Conservation (phyloP, 1,284 basidiomycete species). For the Erythrobasidium hasegawianum region DNA sequence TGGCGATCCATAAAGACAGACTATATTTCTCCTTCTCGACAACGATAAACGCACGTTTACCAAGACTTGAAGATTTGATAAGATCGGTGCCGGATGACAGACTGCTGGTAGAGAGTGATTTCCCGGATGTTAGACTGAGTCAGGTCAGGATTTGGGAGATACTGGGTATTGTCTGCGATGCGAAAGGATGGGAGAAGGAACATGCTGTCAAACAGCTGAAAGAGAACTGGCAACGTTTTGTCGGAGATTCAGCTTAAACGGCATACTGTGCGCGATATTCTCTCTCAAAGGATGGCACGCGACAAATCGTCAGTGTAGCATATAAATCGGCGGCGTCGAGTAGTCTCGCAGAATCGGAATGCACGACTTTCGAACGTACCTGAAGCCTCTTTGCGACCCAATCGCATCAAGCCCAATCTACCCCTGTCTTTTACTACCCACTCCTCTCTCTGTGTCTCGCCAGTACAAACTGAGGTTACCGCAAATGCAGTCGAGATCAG, state of each 20-base stretch:
- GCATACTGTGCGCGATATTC: too few relatives aligned
- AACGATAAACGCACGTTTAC: slow-evolving; percentile 66
- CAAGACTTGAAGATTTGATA: slow-evolving; percentile 60
- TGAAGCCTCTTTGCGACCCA: too few relatives aligned
- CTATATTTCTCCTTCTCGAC: slow-evolving; percentile 67
- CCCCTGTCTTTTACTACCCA: too few relatives aligned
- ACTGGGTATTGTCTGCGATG: slow-evolving; percentile 34
- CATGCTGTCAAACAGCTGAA: slow-evolving; percentile 46
- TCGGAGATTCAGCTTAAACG: slow-evolving; percentile 31
- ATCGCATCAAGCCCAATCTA: too few relatives aligned
- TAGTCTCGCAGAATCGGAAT: too few relatives aligned
- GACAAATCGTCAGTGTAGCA: too few relatives aligned
- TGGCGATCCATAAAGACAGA: slow-evolving; percentile 37
- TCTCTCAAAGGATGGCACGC: too few relatives aligned
- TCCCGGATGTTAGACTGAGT: slow-evolving; percentile 54
- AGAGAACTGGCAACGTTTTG: slow-evolving; percentile 47
- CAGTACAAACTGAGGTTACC: too few relatives aligned
- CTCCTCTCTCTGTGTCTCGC: too few relatives aligned
- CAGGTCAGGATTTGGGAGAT: slow-evolving; percentile 32
- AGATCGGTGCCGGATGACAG: slow-evolving; percentile 59
- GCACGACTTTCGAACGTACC: too few relatives aligned
- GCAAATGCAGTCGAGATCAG: too few relatives aligned
- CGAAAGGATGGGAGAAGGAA: slow-evolving; percentile 36
- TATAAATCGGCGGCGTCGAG: too few relatives aligned
- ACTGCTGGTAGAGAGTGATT: slow-evolving; percentile 74